Evolutionary conservation across 2,329 filamentous ascomycete genomes (phyloP).

Genomic region (Verruconis gallopava): DNA sequence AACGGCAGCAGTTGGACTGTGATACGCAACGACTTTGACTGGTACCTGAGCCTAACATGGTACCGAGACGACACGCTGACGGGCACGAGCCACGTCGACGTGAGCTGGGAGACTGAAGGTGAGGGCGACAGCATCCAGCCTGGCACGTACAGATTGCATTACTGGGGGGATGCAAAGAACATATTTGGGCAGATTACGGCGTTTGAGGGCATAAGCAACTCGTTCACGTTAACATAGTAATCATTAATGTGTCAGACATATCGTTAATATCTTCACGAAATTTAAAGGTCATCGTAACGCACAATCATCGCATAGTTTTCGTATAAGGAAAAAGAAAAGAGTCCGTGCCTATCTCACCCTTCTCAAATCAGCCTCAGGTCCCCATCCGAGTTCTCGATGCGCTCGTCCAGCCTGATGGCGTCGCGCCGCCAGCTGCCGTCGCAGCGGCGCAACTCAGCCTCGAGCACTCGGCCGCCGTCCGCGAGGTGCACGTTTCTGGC

Average conservation of each 20-base stretch:
- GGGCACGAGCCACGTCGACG: slow-evolving; percentile 63
- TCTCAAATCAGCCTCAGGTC: slow-evolving; percentile 4
- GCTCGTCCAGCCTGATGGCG: slow-evolving; percentile 7
- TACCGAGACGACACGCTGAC: slow-evolving; percentile 53
- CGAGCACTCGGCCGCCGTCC: slow-evolving; percentile 4
- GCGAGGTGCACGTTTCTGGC: slow-evolving; percentile 8
- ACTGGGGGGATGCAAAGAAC: slow-evolving; percentile 72
- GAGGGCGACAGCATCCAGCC: slow-evolving; percentile 23
- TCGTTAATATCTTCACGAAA: too few species aligned
- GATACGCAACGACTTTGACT: slow-evolving; percentile 65
- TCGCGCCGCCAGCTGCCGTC: slow-evolving; percentile 6
- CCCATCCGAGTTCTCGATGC: slow-evolving; percentile 9
- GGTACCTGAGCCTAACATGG: slow-evolving; percentile 75
- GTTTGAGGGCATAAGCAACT: slow-evolving; percentile 46
- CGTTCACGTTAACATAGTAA: neutral
- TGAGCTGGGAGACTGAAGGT: slow-evolving; percentile 62
- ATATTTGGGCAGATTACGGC: slow-evolving; percentile 46
- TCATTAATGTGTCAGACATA: too few species aligned
- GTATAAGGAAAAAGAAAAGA: too few species aligned
- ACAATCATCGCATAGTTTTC: too few species aligned
- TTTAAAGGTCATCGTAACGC: too few species aligned
- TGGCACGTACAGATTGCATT: slow-evolving; percentile 67
- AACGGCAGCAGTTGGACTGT: slow-evolving; percentile 43
- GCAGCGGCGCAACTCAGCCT: slow-evolving; percentile 3
- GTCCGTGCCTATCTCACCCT: neutral